Evolutionary conservation across 2,329 filamentous ascomycete species (phyloP).

Genomic region (Penicillium capsulatum): DNA sequence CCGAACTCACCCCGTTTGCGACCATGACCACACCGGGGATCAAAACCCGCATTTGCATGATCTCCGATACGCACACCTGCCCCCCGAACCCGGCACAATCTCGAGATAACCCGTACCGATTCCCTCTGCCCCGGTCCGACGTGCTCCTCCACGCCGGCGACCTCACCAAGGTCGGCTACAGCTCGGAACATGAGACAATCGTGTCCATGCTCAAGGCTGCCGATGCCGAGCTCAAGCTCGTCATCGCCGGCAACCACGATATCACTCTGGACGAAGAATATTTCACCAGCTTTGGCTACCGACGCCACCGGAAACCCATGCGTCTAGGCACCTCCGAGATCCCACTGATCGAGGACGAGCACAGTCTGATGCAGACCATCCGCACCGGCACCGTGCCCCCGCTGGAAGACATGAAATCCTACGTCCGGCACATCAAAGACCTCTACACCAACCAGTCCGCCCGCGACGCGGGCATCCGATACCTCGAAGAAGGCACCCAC

Average conservation of each 20-base stretch:
- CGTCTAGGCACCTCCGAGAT: slow-evolving; percentile 20
- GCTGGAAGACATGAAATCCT: slow-evolving; percentile 9
- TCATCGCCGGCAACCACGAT: slow-evolving; percentile 63
- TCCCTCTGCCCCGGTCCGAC: slow-evolving; percentile 49
- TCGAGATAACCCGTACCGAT: slow-evolving; percentile 30
- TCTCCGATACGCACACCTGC: slow-evolving; percentile 43
- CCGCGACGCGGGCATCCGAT: slow-evolving; percentile 46
- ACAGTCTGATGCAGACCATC: slow-evolving; percentile 4
- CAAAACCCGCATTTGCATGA: slow-evolving; percentile 42
- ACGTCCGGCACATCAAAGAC: slow-evolving; percentile 34
- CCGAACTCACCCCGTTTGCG: background rate
- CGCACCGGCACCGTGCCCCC: slow-evolving; percentile 3
- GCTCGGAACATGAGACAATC: slow-evolving; percentile 46
- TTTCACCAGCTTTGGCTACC: slow-evolving; percentile 35
- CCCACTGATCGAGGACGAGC: slow-evolving; percentile 18
- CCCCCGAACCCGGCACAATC: slow-evolving; percentile 20
- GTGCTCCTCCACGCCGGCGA: slow-evolving; percentile 58
- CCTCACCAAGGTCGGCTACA: slow-evolving; percentile 50
- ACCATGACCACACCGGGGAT: slow-evolving; percentile 18
- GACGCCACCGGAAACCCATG: slow-evolving; percentile 24
- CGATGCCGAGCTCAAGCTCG: slow-evolving; percentile 55
- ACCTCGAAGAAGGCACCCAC: slow-evolving; percentile 54
- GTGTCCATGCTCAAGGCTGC: slow-evolving; percentile 47
- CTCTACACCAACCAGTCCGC: slow-evolving; percentile 48
- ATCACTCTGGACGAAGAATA: slow-evolving; percentile 53